Percentiles rank a stretch among this genome's conserved stretches.
These are phyloP conservation scores for Solanum hybrid DNA, from an alignment of 305 asterid genomes.

Conservation along the genomic window DNA sequence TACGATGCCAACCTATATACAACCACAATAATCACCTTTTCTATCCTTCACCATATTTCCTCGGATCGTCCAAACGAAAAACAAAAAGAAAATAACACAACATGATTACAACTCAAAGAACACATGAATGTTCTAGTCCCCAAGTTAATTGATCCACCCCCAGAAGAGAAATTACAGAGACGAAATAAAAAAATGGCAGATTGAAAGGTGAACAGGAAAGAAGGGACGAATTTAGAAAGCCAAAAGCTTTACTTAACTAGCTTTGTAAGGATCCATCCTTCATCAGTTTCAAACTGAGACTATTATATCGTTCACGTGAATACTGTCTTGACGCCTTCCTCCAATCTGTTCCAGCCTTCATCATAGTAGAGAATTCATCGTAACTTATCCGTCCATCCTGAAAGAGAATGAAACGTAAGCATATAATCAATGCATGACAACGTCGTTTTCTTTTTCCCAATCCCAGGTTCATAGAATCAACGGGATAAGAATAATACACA, in stretches of 20 bases:
- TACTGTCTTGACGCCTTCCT: constrained; percentile 62
- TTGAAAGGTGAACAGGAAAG: neutral
- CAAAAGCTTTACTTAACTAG: constrained; percentile 16
- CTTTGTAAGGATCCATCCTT: constrained; percentile 40
- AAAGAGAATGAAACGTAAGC: neutral
- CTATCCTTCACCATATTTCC: neutral
- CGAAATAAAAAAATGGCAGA: neutral
- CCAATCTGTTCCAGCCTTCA: constrained; percentile 67
- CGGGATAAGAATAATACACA: neutral
- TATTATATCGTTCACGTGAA: constrained; percentile 53
- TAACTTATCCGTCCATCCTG: constrained; percentile 66
- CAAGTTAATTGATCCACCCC: neutral
- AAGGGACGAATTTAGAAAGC: neutral
- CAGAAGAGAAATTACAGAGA: neutral
- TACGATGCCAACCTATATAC: constrained; percentile 5
- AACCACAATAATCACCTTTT: neutral
- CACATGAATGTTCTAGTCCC: neutral
- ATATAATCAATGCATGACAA: neutral
- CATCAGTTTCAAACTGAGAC: constrained; percentile 46
- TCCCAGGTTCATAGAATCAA: neutral
- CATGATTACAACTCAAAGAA: neutral
- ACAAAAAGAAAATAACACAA: neutral
- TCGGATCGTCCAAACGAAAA: neutral
- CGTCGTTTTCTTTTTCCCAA: neutral
- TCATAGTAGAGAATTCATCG: constrained; percentile 52